Percentiles rank a stretch among this genome's conserved stretches.
Evolutionary conservation across 1,284 basidiomycete species (phyloP).

Genomic region (Salmacisia buchloeana): DNA sequence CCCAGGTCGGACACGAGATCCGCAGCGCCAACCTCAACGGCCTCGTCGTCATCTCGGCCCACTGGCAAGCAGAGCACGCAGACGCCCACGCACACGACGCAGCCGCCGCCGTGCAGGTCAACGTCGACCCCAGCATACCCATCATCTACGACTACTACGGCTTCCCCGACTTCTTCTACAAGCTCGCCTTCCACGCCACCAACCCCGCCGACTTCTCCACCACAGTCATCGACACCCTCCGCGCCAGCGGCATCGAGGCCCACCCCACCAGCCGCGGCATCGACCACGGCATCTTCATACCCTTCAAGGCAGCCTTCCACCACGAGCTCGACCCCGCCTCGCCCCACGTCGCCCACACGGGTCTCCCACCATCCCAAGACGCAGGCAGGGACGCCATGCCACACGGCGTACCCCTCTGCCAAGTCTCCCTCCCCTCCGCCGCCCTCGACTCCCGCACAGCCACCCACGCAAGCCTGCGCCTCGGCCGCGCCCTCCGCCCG

Average conservation of each 20-base stretch:
- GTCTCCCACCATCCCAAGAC: slow-evolving; percentile 10
- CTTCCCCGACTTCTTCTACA: slow-evolving; percentile 53
- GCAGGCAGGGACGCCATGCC: slow-evolving; percentile 27
- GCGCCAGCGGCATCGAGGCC: slow-evolving; percentile 29
- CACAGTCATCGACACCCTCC: slow-evolving; percentile 40
- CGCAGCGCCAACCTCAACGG: slow-evolving; percentile 45
- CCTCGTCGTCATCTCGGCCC: slow-evolving; percentile 53
- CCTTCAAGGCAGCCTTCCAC: slow-evolving; percentile 52
- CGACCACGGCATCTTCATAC: slow-evolving; percentile 56
- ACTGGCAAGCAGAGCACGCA: slow-evolving; percentile 53
- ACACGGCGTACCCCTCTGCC: slow-evolving; percentile 49
- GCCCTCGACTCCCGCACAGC: slow-evolving; percentile 18
- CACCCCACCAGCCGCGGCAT: slow-evolving; percentile 47
- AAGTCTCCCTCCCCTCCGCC: slow-evolving; percentile 52
- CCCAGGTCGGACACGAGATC: slow-evolving; percentile 48
- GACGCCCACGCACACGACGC: background rate
- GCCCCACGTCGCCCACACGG: background rate
- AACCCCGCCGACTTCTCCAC: slow-evolving; percentile 35
- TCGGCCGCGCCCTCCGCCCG: slow-evolving; percentile 51
- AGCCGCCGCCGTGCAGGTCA: slow-evolving; percentile 15
- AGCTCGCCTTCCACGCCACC: slow-evolving; percentile 46
- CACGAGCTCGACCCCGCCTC: background rate
- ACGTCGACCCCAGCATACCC: slow-evolving; percentile 50
- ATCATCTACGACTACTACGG: slow-evolving; percentile 55
- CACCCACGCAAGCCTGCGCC: slow-evolving; percentile 32